Evolutionary conservation across 495 filamentous ascomycete genomes (phyloP), one percentile per base, ranked within the genome.

Genomic region (Aspergillus campestris): DNA sequence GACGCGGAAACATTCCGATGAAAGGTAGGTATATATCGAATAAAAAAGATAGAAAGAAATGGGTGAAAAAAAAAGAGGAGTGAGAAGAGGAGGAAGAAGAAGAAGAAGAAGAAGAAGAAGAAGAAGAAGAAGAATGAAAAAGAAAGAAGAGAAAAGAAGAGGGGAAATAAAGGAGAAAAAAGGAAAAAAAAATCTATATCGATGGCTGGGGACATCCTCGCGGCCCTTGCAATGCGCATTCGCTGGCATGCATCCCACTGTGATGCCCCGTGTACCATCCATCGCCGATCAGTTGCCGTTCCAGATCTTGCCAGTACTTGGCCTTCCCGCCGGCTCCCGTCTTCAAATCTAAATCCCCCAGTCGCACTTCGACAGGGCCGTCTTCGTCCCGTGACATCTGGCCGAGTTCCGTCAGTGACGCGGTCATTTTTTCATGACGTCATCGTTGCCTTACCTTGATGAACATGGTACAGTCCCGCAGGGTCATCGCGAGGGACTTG

Each of bases 281-380:
- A 8, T 75, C 82, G 1, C 78, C 64, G 40, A 82, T 73, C 44
- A 96, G 58, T 11, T 62, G 59, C 40, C 56, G 51, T 64, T 95
- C 89, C 5, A 76, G 61, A 6, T 65, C 65, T 47, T 68, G 61
- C 92, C 92, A 98, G 51, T 91, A 85, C 18, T 67, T 57, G 34
- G 79, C 60, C 64, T 94, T 95, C 7, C 72, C 74, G 9, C 74
- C 78, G 5, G 69, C 68, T 10, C 75, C 66, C n/a, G 79, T 81
- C 67, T 98, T 98, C 53, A 87, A 72, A 60, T 98, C 92, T 35
- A 96, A 68, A 62, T 98, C 92, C 0, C 83, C 90, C 2, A 98
- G 66, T 40, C 83, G 79, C 32, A 86, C 83, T 56, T 90, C 83
- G 0, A 92, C 73, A 1, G 60, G 53, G 0, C 45, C 52, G n/a